A percentile compares a stretch with the other conserved stretches of the same genome.
Conservation (phyloP, 2,329 filamentous ascomycete genomes). For the Fusarium temperatum region DNA sequence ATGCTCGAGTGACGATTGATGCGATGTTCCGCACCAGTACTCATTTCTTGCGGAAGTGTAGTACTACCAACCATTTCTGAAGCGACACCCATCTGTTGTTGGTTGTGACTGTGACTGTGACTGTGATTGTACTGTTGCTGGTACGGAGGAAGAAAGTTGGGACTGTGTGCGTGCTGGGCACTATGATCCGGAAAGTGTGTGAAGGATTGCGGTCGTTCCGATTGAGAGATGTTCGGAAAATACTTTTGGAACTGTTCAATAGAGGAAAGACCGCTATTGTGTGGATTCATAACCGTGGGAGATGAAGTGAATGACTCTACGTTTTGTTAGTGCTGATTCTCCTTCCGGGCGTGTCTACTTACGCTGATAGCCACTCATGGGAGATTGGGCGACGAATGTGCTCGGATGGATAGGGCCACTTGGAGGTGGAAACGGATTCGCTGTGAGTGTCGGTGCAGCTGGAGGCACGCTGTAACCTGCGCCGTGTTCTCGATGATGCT, state of each 20-base stretch:
- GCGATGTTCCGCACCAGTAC: slow-evolving; percentile 27
- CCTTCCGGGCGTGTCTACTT: not conserved
- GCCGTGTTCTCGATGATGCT: not conserved
- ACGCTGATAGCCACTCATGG: slow-evolving; percentile 38
- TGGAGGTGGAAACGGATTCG: slow-evolving; percentile 22
- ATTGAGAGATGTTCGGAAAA: slow-evolving; percentile 26
- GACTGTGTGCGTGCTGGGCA: not conserved
- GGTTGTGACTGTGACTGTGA: not conserved
- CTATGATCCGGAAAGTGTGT: slow-evolving; percentile 30
- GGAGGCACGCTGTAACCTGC: not conserved
- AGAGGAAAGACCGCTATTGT: slow-evolving; percentile 26
- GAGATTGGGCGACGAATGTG: slow-evolving; percentile 22
- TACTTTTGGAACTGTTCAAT: slow-evolving; percentile 32
- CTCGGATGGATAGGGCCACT: not conserved
- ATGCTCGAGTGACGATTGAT: not conserved
- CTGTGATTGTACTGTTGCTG: slow-evolving; percentile 3
- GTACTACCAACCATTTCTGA: slow-evolving; percentile 39
- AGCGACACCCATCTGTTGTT: slow-evolving; percentile 22
- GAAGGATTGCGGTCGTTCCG: slow-evolving; percentile 26
- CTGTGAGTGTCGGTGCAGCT: slow-evolving; percentile 3
- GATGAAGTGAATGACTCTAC: slow-evolving; percentile 28
- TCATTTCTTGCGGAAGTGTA: slow-evolving; percentile 31
- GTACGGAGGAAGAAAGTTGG: slow-evolving; percentile 24
- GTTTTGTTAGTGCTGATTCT: slow-evolving; percentile 5
- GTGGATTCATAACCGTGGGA: slow-evolving; percentile 16